phyloP scores from a whole-genome alignment of 805 yeast species.

The Brettanomyces anomalus region DNA sequence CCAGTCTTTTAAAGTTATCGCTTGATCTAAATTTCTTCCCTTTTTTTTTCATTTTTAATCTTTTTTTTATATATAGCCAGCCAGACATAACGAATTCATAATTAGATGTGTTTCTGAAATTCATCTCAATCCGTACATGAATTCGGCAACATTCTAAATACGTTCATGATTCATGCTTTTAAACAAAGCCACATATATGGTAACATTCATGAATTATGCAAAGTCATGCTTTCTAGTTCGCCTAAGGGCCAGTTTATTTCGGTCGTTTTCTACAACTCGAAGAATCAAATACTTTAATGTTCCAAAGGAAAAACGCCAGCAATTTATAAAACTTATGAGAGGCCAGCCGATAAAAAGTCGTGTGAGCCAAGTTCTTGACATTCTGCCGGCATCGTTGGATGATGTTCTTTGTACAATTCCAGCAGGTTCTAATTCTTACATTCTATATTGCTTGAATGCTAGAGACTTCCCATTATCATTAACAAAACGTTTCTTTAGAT shows the following conservation, averaged over 20 bases:
- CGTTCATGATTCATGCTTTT: too few relatives aligned
- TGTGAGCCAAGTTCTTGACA: slow-evolving; percentile 2
- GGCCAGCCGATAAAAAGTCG: slow-evolving; percentile 2
- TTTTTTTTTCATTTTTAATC: too few relatives aligned
- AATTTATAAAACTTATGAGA: slow-evolving; percentile 1
- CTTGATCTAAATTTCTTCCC: too few relatives aligned
- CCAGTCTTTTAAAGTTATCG: too few relatives aligned
- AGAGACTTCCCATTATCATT: slow-evolving; percentile 16
- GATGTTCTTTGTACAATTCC: slow-evolving; percentile 7
- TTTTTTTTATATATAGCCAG: too few relatives aligned
- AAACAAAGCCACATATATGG: too few relatives aligned
- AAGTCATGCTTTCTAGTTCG: too few relatives aligned
- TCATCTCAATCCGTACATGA: too few relatives aligned
- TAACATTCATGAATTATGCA: too few relatives aligned
- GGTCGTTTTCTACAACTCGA: background rate
- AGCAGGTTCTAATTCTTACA: background rate
- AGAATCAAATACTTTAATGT: slow-evolving; percentile 1
- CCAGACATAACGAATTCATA: too few relatives aligned
- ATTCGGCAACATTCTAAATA: too few relatives aligned
- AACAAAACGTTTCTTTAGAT: slow-evolving; percentile 8
- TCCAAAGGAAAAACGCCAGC: background rate
- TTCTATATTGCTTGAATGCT: slow-evolving; percentile 14
- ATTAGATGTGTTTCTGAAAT: too few relatives aligned
- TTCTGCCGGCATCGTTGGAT: slow-evolving; percentile 6
- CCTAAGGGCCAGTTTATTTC: background rate